Evolutionary conservation across 495 filamentous ascomycete species (phyloP).

Genomic region (Trichoderma asperelloides): DNA sequence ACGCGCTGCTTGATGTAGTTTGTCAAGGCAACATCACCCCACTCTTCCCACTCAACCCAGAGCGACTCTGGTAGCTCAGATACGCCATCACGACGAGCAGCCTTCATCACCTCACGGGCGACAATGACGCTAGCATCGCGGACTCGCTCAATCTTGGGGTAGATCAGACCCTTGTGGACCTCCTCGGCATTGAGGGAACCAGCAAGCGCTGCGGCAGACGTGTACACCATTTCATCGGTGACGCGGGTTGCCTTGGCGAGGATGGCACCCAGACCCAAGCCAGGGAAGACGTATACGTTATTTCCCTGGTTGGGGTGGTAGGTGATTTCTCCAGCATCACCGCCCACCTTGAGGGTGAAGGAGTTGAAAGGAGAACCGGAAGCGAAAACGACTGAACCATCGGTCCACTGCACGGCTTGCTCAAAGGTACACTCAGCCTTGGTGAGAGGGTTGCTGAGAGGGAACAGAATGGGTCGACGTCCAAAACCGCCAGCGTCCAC

Average conservation of each 20-base stretch:
- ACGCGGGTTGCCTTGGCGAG: conserved; percentile 80
- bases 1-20: conserved; percentile 71
- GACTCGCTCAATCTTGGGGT: conserved; percentile 88
- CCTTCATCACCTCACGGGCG: conserved; percentile 85
- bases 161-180: conserved; percentile 72
- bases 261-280: conserved; percentile 90
- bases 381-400: conserved; percentile 85
- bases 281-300: conserved; percentile 95
- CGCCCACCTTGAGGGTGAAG: conserved; percentile 49
- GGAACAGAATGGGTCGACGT: conserved; percentile 80
- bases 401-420: conserved; percentile 78
- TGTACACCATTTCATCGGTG: conserved; percentile 94
- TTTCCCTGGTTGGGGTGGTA: conserved; percentile 86
- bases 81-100: conserved; percentile 56
- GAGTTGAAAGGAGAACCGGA: conserved; percentile 87
- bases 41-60: conserved; percentile 75
- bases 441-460: conserved; percentile 84
- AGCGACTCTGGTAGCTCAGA: conserved; percentile 52
- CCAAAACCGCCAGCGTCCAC: conserved; percentile 63
- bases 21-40: conserved; percentile 68
- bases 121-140: conserved; percentile 83
- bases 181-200: conserved; percentile 72
- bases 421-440: conserved; percentile 98
- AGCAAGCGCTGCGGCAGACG: conserved; percentile 73
- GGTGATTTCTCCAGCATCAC: conserved; percentile 50